A percentile compares a stretch with the other conserved stretches of the same genome.
Evolutionary conservation across 2,329 filamentous ascomycete genomes (phyloP).

Genomic region (Aspergillus cejpii): DNA sequence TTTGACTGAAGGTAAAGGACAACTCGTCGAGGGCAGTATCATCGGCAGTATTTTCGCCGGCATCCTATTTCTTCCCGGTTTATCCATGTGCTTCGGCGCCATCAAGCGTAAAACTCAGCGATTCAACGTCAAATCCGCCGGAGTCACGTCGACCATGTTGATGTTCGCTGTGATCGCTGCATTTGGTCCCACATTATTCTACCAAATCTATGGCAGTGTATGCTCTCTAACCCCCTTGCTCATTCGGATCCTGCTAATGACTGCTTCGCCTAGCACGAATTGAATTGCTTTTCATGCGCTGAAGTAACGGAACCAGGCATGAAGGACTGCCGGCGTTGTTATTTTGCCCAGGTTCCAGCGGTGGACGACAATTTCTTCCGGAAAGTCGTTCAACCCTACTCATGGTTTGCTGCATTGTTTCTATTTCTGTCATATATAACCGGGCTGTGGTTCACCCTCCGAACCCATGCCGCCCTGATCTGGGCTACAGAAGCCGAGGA

Average conservation of each 20-base stretch:
- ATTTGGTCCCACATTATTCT: conserved; percentile 93
- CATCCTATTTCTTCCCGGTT: conserved; percentile 83
- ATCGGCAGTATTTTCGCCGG: conserved; percentile 97
- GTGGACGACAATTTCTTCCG: conserved; percentile 82
- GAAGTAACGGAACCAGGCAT: conserved; percentile 44
- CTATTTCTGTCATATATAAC: conserved; percentile 91
- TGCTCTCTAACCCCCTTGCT: conserved; percentile 29
- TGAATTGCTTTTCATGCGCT: conserved; percentile 67
- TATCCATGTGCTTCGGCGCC: conserved; percentile 98
- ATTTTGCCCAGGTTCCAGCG: conserved; percentile 81
- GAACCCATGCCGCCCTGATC: conserved; percentile 93
- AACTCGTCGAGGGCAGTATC: conserved; percentile 91
- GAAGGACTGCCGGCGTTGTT: conserved; percentile 81
- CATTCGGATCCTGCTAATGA: conserved; percentile 29
- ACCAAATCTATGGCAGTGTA: conserved; percentile 93
- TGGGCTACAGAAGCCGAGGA: conserved; percentile 83
- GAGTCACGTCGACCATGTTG: conserved; percentile 96
- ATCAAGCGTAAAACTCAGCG: conserved; percentile 97
- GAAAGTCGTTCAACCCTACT: conserved; percentile 87
- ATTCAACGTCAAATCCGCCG: conserved; percentile 93
- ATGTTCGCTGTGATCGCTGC: conserved; percentile 92
- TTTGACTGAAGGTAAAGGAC: conserved; percentile 82
- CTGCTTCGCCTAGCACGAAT: conserved; percentile 60
- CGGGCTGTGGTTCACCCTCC: conserved; percentile 87
- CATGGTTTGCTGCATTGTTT: conserved; percentile 75